Evolutionary conservation across 805 yeast species (phyloP).

Genomic region (Myxozyma udenii): DNA sequence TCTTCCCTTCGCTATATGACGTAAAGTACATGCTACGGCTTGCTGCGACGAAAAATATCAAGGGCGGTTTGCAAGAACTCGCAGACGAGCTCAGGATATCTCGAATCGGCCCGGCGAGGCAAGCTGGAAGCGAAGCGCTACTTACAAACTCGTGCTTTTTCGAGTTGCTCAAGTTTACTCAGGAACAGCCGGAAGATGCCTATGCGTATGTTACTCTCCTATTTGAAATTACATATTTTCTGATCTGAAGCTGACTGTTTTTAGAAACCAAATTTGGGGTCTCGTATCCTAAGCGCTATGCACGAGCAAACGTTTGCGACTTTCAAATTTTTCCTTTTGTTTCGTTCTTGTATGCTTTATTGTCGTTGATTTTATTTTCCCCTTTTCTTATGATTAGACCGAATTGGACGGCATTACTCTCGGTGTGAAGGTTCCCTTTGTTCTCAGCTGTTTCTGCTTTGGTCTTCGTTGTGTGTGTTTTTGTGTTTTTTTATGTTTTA

Average conservation of each 20-base stretch:
- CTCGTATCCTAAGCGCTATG: conserved; percentile 34
- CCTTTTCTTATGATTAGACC: background rate
- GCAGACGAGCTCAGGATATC: conserved; percentile 46
- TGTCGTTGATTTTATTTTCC: background rate
- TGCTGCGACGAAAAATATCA: conserved; percentile 30
- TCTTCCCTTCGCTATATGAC: conserved; percentile 81
- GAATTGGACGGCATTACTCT: no score
- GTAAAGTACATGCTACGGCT: conserved; percentile 53
- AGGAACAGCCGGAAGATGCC: conserved; percentile 17
- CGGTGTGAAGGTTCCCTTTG: no score
- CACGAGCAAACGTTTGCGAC: no score
- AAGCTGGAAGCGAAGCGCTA: conserved; percentile 47
- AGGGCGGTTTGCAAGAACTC: conserved; percentile 39
- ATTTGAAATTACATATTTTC: background rate
- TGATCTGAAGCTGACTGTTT: conserved; percentile 2
- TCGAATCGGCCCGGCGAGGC: conserved; percentile 39
- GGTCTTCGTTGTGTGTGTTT: no score
- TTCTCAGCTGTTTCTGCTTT: no score
- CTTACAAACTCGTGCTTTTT: conserved; percentile 45
- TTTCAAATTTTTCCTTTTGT: background rate
- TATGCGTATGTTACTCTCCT: conserved; percentile 11
- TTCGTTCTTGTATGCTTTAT: background rate
- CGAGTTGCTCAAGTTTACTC: conserved; percentile 37
- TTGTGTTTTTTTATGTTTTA: background rate
- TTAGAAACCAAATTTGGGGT: conserved; percentile 40